Evolutionary conservation across 768 basidiomycete genomes (phyloP), one percentile per base, ranked within the genome.

Genomic region (Fomitopsis serialis): DNA sequence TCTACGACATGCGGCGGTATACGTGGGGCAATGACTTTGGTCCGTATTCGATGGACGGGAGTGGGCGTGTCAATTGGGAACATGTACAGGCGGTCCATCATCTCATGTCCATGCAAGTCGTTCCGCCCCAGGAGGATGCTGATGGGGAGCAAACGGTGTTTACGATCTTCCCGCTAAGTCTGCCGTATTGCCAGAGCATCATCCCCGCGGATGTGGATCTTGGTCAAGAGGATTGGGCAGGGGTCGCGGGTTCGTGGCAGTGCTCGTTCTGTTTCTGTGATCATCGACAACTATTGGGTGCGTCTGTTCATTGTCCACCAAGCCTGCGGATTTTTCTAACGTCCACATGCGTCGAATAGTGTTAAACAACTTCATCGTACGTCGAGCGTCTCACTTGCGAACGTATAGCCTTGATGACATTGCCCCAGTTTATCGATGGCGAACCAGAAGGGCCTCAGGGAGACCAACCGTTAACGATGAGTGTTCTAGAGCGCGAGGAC

Each of bases 211-310:
- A 63, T 1, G 36, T 76, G 45, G 64, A 74, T 52, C 54, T 75
- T 15, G 66, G 70, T 40, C 59, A 65, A 42, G 70, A 67, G 42
- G 83, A 85, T 63, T 84, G 83, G 82, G 81, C 77, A 1, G 80
- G 81, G 2, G 66, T 88, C 0, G 70, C 72, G 29, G 87, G 86
- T 0, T 29, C 66, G 15, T 89, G 87, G 87, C 67, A 70, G 3
- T 75, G 81, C 12, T 75, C 78, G n/a, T 87, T 86, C 60, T 81
- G 78, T 49, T 89, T 85, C 61, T 76, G 78, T 49, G 85, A 89
- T 63, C 85, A 89, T 60, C 68, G 82, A 5, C 82, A 83, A 45
- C 72, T 89, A 35, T 59, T 85, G 40, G 68, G 85, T 88, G 60
- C 65, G 84, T 71, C 13, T 32, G 13, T 8, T n/a, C 24, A 29